These are phyloP conservation scores for Solanum clarkiae DNA, from an alignment of 257 asterid species.

Conservation along the genomic window DNA sequence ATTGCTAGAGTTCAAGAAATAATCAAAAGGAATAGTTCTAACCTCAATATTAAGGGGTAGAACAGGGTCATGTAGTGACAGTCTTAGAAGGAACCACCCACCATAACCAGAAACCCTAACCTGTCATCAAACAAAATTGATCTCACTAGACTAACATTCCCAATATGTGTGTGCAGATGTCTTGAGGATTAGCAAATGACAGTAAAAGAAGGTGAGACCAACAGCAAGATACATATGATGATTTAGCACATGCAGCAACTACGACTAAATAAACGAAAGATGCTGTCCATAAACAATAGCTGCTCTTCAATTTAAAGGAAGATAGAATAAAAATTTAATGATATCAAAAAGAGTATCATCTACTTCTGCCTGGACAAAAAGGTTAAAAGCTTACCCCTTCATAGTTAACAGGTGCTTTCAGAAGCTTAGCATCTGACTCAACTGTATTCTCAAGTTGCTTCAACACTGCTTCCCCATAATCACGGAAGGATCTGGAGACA, in stretches of 20 bases:
- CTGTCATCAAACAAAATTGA: conserved; percentile 25
- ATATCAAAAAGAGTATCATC: background rate
- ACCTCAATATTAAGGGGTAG: conserved; percentile 97
- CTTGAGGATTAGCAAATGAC: background rate
- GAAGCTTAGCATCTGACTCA: conserved; percentile 55
- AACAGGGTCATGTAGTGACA: conserved; percentile 97
- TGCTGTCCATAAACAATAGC: background rate
- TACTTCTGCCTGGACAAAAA: background rate
- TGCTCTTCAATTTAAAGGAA: background rate
- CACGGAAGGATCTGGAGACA: conserved; percentile 66
- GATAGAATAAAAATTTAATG: background rate
- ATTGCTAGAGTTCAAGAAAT: background rate
- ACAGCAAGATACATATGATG: background rate
- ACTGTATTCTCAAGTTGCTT: conserved; percentile 41
- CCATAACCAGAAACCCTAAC: conserved; percentile 88
- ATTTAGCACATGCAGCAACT: background rate
- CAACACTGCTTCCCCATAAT: conserved; percentile 91
- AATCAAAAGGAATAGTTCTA: background rate
- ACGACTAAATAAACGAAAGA: background rate
- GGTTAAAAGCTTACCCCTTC: conserved; percentile 68
- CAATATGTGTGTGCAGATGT: background rate
- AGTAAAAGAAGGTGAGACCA: background rate
- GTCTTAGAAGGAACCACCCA: conserved; percentile 99
- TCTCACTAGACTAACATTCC: background rate
- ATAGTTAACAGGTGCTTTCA: conserved; percentile 82